Conservation (phyloP, 2,329 filamentous ascomycete genomes). For the Stachybotrys chartarum region DNA sequence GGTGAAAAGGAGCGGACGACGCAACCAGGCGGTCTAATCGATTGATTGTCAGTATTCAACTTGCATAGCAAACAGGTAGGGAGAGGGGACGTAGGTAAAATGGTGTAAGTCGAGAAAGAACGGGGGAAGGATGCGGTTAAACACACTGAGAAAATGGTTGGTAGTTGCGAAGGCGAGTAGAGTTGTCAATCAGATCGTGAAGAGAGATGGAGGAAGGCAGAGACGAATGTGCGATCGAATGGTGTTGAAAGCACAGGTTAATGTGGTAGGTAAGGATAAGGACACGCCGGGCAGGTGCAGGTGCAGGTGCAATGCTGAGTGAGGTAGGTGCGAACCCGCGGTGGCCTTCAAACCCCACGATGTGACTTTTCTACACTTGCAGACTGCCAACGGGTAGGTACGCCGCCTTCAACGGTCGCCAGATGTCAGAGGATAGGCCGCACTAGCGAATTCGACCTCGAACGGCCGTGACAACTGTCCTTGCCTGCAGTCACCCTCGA, state of each 20-base stretch:
- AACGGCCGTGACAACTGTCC: not conserved
- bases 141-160: too few relatives aligned
- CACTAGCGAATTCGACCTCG: not conserved
- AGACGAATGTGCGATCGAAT: not conserved
- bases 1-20: constrained; percentile 24
- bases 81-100: too few relatives aligned
- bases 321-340: not conserved
- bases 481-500: not conserved
- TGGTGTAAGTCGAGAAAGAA: too few relatives aligned
- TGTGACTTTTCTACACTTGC: not conserved
- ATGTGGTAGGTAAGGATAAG: not conserved
- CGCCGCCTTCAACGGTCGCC: too few relatives aligned
- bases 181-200: not conserved
- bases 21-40: constrained; percentile 24
- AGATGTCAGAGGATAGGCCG: too few relatives aligned
- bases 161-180: too few relatives aligned
- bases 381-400: not conserved
- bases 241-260: not conserved
- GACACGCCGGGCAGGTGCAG: not conserved
- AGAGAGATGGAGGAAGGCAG: not conserved
- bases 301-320: not conserved
- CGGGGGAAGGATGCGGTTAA: too few relatives aligned
- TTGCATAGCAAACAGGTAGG: too few relatives aligned
- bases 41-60: not conserved
- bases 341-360: not conserved